Evolutionary conservation across 345 rosid species (phyloP), one percentile per base, ranked within the genome.

Genomic region (Arabidopsis thaliana): DNA sequence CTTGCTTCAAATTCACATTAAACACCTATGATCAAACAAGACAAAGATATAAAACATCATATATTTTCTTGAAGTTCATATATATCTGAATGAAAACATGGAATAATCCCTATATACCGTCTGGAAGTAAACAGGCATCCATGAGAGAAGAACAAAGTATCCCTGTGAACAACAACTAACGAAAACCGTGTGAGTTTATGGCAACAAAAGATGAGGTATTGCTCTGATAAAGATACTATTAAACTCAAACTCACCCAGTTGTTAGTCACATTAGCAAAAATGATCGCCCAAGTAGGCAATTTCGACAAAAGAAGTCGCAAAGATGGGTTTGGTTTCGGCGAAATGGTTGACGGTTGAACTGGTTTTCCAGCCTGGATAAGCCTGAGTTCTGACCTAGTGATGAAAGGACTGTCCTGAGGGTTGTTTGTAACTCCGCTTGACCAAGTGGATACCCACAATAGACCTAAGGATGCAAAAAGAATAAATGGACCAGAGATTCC

Each of bases 51-150:
- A 13, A 42, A n/a, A 37, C 45, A 77, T 69, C 40, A 68, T 34
- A 3, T 25, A 0, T 56, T 25, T 63, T 36, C 23, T 16, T 16
- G 20, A 16, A 56, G 30, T 65, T 48, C 38, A 37, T 50, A 40
- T n/a, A 16, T 16, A 16, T n/a, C 12, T 28, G 8, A 63, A 71
- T 10, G 14, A 51, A 41, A 68, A 40, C 58, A 62, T 13, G 4
- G 13, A 30, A 24, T 6, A 45, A 7, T 8, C 8, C 2, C 38
- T 48, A 81, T 85, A 76, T 78, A 91, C 99, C 2, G 93, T 89
- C 67, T 87, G 90, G 91, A 95, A 90, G 80, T 95, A 95, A 65
- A 88, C 87, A 42, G 99, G 99, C 97, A 95, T 95, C 97, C 97
- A 95, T 28, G 97, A 85, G 45, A 95, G 96, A 57, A 95, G 97